A percentile compares a stretch with the other conserved stretches of the same genome.
These are phyloP conservation scores for Penicillium sumatraense DNA, from an alignment of 2,329 filamentous ascomycete genomes.

Conservation along the genomic window DNA sequence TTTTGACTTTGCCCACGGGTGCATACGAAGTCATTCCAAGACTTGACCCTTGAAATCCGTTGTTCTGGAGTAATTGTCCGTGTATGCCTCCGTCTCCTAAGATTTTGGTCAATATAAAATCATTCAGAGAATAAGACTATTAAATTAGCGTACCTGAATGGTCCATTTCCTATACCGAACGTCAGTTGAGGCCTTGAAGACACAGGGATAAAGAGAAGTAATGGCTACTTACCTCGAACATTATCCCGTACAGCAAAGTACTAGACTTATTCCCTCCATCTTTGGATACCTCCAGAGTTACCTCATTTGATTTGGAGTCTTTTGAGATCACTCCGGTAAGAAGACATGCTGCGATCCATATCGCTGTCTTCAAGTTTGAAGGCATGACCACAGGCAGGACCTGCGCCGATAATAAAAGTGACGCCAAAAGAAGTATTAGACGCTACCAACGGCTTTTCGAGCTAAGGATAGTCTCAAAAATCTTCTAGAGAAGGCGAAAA, in stretches of 20 bases:
- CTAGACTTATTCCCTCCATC: conserved; percentile 39
- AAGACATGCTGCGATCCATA: background rate
- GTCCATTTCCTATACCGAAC: conserved; percentile 37
- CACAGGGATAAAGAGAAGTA: too few species aligned
- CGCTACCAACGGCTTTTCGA: too few species aligned
- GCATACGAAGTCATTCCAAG: conserved; percentile 33
- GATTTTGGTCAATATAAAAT: background rate
- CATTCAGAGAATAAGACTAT: too few species aligned
- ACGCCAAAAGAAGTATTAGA: too few species aligned
- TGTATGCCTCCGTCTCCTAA: conserved; percentile 41
- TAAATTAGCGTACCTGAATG: too few species aligned
- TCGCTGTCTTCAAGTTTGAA: background rate
- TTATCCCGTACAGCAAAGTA: conserved; percentile 39
- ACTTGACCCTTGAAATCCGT: conserved; percentile 38
- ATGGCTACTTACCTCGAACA: conserved; percentile 38
- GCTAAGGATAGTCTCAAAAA: too few species aligned
- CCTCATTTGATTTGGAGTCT: background rate
- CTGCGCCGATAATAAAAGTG: background rate
- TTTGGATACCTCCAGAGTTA: conserved; percentile 23
- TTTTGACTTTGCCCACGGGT: conserved; percentile 29
- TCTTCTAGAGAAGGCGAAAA: too few species aligned
- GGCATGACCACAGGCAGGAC: too few species aligned
- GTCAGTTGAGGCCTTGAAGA: background rate
- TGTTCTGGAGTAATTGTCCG: conserved; percentile 39
- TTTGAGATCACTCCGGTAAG: background rate